Conservation (phyloP, 345 rosid species). For the Aurinia saxatilis region DNA sequence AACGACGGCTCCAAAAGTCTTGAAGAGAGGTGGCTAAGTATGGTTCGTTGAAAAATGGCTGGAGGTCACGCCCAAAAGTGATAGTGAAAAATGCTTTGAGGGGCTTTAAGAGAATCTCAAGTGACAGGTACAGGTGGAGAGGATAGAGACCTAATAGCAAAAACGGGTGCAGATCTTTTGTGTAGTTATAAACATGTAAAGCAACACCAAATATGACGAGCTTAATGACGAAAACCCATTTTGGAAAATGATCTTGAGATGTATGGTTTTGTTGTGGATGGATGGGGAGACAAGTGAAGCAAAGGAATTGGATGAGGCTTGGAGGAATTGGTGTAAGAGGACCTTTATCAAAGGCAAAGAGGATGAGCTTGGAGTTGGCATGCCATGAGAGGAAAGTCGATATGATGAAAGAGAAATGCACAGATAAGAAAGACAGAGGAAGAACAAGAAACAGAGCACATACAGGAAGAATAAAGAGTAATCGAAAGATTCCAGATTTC, state of each 20-base stretch:
- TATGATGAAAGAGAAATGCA: slow-evolving; percentile 20
- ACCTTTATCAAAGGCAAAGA: slow-evolving; percentile 34
- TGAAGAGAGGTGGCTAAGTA: slow-evolving; percentile 54
- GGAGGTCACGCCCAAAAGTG: slow-evolving; percentile 24
- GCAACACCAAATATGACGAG: slow-evolving; percentile 23
- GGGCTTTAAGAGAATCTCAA: slow-evolving; percentile 33
- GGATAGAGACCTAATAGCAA: slow-evolving; percentile 25
- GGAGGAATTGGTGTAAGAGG: slow-evolving; percentile 25
- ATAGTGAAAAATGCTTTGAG: slow-evolving; percentile 26
- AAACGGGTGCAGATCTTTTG: slow-evolving; percentile 24
- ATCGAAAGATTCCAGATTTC: slow-evolving; percentile 22
- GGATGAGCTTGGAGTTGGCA: slow-evolving; percentile 42
- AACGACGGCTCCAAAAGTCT: slow-evolving; percentile 72
- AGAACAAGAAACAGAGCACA: slow-evolving; percentile 32
- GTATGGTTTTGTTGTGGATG: slow-evolving; percentile 22
- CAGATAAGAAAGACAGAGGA: slow-evolving; percentile 34
- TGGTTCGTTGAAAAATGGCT: slow-evolving; percentile 49
- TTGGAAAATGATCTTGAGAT: not conserved
- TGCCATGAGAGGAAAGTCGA: slow-evolving; percentile 38
- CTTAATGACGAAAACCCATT: slow-evolving; percentile 31
- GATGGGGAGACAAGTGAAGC: slow-evolving; percentile 44
- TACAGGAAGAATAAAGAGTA: slow-evolving; percentile 29
- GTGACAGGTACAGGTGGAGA: slow-evolving; percentile 29
- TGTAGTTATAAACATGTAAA: slow-evolving; percentile 12
- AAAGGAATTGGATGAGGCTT: slow-evolving; percentile 28